Percentiles rank a stretch among this genome's conserved stretches.
Conservation (phyloP, 1,139 yeast genomes). For the Hansenula sp. region DNA sequence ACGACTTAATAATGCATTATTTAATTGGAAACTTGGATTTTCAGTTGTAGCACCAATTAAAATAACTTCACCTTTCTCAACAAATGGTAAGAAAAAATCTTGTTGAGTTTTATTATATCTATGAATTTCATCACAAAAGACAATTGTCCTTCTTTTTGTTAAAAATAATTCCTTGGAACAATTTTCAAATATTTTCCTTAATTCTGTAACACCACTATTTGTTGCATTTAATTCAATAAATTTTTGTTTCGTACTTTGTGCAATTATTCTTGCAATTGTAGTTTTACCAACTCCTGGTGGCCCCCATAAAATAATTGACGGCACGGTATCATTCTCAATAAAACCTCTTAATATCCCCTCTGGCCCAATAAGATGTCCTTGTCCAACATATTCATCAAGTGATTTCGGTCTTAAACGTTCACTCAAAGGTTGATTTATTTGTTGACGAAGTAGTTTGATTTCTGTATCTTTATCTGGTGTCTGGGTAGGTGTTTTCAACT, state of each 20-base stretch:
- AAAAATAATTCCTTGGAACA: conserved; percentile 65
- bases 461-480: conserved; percentile 23
- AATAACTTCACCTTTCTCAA: conserved; percentile 62
- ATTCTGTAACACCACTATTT: conserved; percentile 63
- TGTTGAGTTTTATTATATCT: conserved; percentile 88
- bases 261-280: conserved; percentile 49
- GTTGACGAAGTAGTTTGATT: conserved; percentile 36
- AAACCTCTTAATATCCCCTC: conserved; percentile 70
- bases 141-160: conserved; percentile 66
- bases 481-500: not conserved
- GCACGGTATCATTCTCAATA: conserved; percentile 55
- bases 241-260: conserved; percentile 33
- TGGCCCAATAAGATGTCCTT: conserved; percentile 71
- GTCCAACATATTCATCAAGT: conserved; percentile 81
- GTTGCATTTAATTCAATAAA: conserved; percentile 90
- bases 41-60: conserved; percentile 96
- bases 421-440: conserved; percentile 68
- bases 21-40: conserved; percentile 88
- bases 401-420: conserved; percentile 77
- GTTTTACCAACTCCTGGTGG: conserved; percentile 97
- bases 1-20: conserved; percentile 83
- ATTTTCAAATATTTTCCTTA: conserved; percentile 67
- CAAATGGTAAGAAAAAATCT: conserved; percentile 72
- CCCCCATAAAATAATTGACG: conserved; percentile 93
- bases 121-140: conserved; percentile 92